phyloP scores from a whole-genome alignment of 805 yeast genomes.

The Myxozyma neglecta region DNA sequence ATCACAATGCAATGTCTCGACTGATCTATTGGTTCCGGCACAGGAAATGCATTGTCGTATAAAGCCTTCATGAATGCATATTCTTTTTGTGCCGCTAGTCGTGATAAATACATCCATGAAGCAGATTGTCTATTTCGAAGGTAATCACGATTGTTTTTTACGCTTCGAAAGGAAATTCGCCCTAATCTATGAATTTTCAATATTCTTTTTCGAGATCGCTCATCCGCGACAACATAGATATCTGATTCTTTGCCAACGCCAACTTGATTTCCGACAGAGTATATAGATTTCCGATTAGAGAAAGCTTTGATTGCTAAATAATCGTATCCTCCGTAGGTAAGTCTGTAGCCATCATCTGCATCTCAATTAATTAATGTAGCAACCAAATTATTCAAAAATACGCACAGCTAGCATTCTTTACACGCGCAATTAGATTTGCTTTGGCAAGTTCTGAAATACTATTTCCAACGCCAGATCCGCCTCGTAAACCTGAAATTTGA shows the following conservation, averaged over 20 bases:
- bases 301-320: slow-evolving; percentile 85
- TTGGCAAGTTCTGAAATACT: slow-evolving; percentile 86
- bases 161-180: slow-evolving; percentile 87
- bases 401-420: slow-evolving; percentile 76
- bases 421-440: slow-evolving; percentile 68
- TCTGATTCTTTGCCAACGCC: slow-evolving; percentile 99
- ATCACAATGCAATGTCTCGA: slow-evolving; percentile 90
- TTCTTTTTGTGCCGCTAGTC: slow-evolving; percentile 90
- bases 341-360: slow-evolving; percentile 81
- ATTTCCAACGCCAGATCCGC: slow-evolving; percentile 72
- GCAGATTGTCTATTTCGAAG: slow-evolving; percentile 67
- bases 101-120: slow-evolving; percentile 90
- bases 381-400: background rate
- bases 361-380: background rate
- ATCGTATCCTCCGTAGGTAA: slow-evolving; percentile 88
- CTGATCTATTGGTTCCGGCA: slow-evolving; percentile 85
- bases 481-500: slow-evolving; percentile 72
- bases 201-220: slow-evolving; percentile 64
- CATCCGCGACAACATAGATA: slow-evolving; percentile 77
- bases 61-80: slow-evolving; percentile 81
- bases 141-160: slow-evolving; percentile 91
- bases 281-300: slow-evolving; percentile 68
- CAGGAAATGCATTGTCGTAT: slow-evolving; percentile 71
- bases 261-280: slow-evolving; percentile 79
- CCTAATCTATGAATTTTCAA: slow-evolving; percentile 92